Percentiles rank a stretch among this genome's conserved stretches.
These are phyloP conservation scores for Zygosaccharomyces bailii DNA, from an alignment of 805 yeast genomes.

Conservation along the genomic window DNA sequence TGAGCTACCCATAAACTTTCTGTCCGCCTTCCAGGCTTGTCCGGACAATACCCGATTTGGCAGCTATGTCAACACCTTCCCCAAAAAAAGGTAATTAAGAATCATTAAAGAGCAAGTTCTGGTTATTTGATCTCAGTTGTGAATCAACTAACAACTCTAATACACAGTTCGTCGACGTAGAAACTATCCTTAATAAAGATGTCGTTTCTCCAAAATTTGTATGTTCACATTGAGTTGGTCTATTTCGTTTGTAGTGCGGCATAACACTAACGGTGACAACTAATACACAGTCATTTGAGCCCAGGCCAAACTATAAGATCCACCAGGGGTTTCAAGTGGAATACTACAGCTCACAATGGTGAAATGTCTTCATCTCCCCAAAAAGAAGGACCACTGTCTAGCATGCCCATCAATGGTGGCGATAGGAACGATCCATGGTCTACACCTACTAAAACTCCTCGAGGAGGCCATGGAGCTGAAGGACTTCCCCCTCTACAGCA, in stretches of 20 bases:
- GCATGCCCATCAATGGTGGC: conserved; percentile 11
- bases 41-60: background rate
- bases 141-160: background rate
- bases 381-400: conserved; percentile 8
- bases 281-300: conserved; percentile 36
- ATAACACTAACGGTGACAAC: conserved; percentile 10
- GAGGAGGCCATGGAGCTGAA: conserved; percentile 3
- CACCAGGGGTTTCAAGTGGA: conserved; percentile 45
- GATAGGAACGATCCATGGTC: conserved; percentile 13
- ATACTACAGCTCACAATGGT: conserved; percentile 19
- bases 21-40: background rate
- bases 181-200: conserved; percentile 10
- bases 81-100: background rate
- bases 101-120: background rate
- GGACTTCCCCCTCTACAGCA: conserved; percentile 11
- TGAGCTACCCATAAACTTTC: background rate
- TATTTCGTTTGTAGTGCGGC: background rate
- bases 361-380: conserved; percentile 12
- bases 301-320: conserved; percentile 48
- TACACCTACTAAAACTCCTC: conserved; percentile 14
- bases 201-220: conserved; percentile 35
- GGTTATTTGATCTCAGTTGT: background rate
- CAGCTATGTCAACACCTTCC: background rate
- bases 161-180: background rate
- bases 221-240: conserved; percentile 14